Evolutionary conservation across 2,329 filamentous ascomycete species (phyloP).

Genomic region (Gremmenia infestans): DNA sequence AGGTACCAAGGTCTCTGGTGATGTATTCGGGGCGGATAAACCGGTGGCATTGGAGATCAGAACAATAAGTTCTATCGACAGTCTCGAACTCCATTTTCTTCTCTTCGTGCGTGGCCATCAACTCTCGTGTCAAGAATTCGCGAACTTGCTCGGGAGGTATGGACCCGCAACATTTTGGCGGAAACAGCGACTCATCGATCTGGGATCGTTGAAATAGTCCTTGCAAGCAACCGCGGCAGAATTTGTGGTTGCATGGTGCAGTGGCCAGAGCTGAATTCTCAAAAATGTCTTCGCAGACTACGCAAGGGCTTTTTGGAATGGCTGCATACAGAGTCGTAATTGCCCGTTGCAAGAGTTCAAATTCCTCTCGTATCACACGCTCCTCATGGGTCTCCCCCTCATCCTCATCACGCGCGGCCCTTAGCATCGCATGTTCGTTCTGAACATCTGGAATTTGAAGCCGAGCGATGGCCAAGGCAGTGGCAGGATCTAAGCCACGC

Average conservation of each 20-base stretch:
- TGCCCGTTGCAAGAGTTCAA: too few relatives aligned
- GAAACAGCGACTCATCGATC: slow-evolving; percentile 47
- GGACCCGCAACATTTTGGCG: slow-evolving; percentile 46
- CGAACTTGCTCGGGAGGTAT: slow-evolving; percentile 36
- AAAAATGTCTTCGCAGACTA: background rate
- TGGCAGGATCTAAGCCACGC: too few relatives aligned
- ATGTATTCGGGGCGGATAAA: background rate
- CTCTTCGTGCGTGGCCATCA: slow-evolving; percentile 21
- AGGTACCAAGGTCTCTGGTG: background rate
- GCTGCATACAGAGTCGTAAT: background rate
- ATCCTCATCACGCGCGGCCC: background rate
- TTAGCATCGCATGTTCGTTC: too few relatives aligned
- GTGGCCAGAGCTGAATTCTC: background rate
- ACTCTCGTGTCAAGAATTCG: slow-evolving; percentile 32
- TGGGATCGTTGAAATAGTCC: slow-evolving; percentile 34
- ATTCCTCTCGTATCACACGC: too few relatives aligned
- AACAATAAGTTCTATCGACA: background rate
- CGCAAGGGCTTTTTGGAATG: background rate
- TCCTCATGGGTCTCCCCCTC: background rate
- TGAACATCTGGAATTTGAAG: too few relatives aligned
- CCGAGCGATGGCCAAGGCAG: too few relatives aligned
- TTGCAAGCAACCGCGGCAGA: slow-evolving; percentile 44
- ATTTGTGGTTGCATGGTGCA: slow-evolving; percentile 40
- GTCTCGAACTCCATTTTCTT: background rate
- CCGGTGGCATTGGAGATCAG: background rate